Conservation (phyloP, 345 rosid genomes). For the Citrus sp. region DNA sequence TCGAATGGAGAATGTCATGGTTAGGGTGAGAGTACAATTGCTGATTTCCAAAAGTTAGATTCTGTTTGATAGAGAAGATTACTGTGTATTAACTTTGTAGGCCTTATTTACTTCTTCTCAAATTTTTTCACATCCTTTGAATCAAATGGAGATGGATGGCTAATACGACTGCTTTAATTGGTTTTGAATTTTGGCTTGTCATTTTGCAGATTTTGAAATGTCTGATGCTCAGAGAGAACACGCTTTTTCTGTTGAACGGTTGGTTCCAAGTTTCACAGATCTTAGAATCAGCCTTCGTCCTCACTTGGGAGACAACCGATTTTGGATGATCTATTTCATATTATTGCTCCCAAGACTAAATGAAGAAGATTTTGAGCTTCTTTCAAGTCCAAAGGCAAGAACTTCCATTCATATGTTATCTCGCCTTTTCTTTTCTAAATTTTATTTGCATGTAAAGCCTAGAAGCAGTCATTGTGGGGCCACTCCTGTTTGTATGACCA, state of each 20-base stretch:
- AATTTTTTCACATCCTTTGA: not conserved
- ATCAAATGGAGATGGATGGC: not conserved
- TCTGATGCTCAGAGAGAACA: slow-evolving; percentile 57
- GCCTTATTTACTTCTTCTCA: not conserved
- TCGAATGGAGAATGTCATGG: not conserved
- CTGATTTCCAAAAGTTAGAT: not conserved
- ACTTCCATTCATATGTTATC: slow-evolving; percentile 2
- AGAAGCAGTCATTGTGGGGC: not conserved
- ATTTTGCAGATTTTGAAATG: slow-evolving; percentile 56
- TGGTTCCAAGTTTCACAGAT: slow-evolving; percentile 51
- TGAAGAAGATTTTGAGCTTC: slow-evolving; percentile 52
- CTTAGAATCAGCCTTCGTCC: slow-evolving; percentile 42
- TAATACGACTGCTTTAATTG: not conserved
- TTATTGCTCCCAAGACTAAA: slow-evolving; percentile 65
- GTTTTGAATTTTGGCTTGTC: slow-evolving; percentile 1
- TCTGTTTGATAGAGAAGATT: not conserved
- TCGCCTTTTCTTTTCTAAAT: not conserved
- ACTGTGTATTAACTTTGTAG: too few species aligned
- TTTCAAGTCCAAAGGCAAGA: slow-evolving; percentile 59
- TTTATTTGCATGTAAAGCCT: not conserved
- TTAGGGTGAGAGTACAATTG: not conserved
- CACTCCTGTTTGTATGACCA: not conserved
- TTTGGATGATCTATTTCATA: slow-evolving; percentile 77
- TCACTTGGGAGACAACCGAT: slow-evolving; percentile 39
- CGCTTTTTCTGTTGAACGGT: slow-evolving; percentile 44